Base-by-base conservation (phyloP, 2,329 filamentous ascomycete species). In the Ophiocordyceps sinensis region DNA sequence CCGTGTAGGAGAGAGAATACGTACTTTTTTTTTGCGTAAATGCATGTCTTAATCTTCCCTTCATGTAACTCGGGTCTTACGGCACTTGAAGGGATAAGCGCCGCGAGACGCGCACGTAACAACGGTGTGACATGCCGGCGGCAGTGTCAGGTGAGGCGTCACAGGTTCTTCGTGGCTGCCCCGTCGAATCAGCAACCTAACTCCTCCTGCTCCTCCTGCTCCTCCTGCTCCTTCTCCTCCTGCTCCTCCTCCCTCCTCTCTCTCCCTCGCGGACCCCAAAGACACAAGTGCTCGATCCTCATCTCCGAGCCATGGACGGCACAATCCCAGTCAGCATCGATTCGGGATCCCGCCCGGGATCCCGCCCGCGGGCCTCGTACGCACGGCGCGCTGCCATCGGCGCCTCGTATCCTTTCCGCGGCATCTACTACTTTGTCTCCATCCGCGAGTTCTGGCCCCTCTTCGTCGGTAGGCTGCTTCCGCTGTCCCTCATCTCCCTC, bases 381-480 rank as follows among this genome's bases (percentile, higher is more conserved):
- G 37, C 68, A 36, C 57, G 48, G 32, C 62, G 70, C 39, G 70
- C 64, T 12, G 50, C 61, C 43, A 46, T 60, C 35, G 69, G 72
- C 2, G 70, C 65, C 3, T 68, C 67, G 4, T 79, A 75, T 47
- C 76, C 77, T 15, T 54, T 79, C 40, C 66, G 80, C 62, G 89
- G 91, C 47, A 79, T 95, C 53, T 78, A 76, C 65, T 94, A 89
- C 64, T 94, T 93, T 60, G 49, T 76, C 39, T 69, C 73, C 28
- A 83, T 88, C 56, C 79, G 76, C 19, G 86, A 83, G 51, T 82
- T 91, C 49, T 93, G 82, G 61, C 87, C 88, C 21, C 72, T 95
- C 1, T 82, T 94, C 48, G 68, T 75, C 43, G 70, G 82, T 21
- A 79, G 88, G 14, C 67, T 98, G 3, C 62, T 96, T 1, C 88